Conservation (phyloP, 176 grass and related monocot genomes). For the Saccharum officinarum region DNA sequence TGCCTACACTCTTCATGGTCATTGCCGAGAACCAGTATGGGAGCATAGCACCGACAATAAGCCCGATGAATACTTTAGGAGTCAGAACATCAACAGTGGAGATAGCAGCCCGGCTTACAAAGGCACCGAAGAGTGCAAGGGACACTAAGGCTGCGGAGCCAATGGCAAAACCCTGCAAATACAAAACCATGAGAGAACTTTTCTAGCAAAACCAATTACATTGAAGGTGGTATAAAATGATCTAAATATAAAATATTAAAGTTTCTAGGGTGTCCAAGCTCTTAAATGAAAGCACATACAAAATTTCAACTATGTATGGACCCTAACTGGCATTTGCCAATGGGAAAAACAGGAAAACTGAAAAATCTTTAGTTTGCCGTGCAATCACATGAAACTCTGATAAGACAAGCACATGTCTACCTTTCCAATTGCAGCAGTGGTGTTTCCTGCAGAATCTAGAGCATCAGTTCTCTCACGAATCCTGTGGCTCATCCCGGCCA, state of each 20-base stretch:
- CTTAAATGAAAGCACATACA: background rate
- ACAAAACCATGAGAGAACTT: background rate
- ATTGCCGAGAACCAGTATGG: constrained; percentile 92
- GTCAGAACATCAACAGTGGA: constrained; percentile 80
- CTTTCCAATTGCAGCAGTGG: constrained; percentile 52
- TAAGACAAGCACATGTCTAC: constrained; percentile 17
- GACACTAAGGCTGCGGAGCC: constrained; percentile 86
- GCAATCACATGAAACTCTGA: background rate
- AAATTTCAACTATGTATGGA: background rate
- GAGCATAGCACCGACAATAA: constrained; percentile 82
- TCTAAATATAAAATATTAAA: constrained; percentile 1
- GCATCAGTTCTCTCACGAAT: constrained; percentile 62
- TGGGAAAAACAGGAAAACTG: background rate
- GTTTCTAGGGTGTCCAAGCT: background rate
- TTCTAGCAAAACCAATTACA: background rate
- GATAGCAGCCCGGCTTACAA: constrained; percentile 76
- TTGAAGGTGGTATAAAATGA: background rate
- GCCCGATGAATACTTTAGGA: constrained; percentile 84
- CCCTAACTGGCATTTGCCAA: background rate
- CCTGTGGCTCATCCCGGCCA: constrained; percentile 66
- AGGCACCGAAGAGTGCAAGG: constrained; percentile 84
- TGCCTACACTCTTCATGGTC: constrained; percentile 91
- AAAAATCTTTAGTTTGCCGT: background rate
- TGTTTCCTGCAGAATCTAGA: constrained; percentile 53
- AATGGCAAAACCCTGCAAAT: constrained; percentile 77